phyloP scores from a whole-genome alignment of 441 rosid genomes.

The Isatis lusitanica region DNA sequence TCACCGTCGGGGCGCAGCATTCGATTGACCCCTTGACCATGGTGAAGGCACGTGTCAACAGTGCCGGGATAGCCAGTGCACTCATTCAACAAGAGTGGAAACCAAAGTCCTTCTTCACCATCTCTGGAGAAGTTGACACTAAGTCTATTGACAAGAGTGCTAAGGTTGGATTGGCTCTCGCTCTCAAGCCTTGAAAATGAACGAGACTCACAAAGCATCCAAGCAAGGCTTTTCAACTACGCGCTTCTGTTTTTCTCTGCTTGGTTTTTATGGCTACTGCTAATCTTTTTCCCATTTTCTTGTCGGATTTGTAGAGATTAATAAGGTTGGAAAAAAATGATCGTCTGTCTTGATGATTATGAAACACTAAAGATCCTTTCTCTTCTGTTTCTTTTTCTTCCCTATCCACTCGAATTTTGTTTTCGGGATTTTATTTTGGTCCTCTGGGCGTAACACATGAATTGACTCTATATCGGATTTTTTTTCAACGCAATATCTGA shows the following conservation, averaged over 20 bases:
- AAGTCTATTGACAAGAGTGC: conserved; percentile 79
- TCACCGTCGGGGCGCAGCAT: conserved; percentile 82
- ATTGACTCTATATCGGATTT: neutral
- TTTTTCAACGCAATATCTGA: neutral
- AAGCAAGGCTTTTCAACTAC: neutral
- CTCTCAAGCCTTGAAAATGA: conserved; percentile 67
- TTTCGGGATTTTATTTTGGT: neutral
- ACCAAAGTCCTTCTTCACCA: conserved; percentile 72
- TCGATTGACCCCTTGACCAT: conserved; percentile 69
- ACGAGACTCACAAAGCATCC: neutral
- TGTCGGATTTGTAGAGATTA: conserved; percentile 30
- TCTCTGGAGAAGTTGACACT: conserved; percentile 85
- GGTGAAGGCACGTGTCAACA: conserved; percentile 69
- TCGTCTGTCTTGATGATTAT: conserved; percentile 10
- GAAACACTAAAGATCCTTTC: neutral
- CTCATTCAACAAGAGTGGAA: conserved; percentile 93
- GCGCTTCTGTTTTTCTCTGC: conserved; percentile 3
- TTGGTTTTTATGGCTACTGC: conserved; percentile 13
- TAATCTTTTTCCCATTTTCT: conserved; percentile 11
- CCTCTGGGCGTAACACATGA: neutral
- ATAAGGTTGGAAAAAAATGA: conserved; percentile 5
- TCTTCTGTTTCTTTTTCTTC: neutral
- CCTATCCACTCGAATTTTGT: neutral
- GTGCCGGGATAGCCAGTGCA: conserved; percentile 69
- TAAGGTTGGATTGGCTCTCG: conserved; percentile 86